Evolutionary conservation across 2,329 filamentous ascomycete genomes (phyloP), one percentile per base, ranked within the genome.

Genomic region (Colletotrichum tanaceti): DNA sequence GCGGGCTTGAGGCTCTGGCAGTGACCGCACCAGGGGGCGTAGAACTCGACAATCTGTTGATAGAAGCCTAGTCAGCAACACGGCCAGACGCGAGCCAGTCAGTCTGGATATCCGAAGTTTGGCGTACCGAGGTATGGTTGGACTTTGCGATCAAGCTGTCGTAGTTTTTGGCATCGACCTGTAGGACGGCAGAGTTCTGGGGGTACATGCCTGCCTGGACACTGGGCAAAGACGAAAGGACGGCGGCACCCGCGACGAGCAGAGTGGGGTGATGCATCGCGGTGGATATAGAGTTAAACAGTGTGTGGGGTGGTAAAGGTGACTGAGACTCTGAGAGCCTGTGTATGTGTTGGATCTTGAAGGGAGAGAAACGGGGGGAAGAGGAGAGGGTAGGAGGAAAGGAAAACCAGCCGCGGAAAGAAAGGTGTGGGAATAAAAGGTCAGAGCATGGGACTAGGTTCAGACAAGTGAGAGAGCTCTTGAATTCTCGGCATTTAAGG

Each of bases 11-110:
- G 91, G 81, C 92, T 98, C 82, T 97, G 88, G 84, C 96, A 99
- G 82, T 98, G 96, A 49, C 95, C 96, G 76, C 96, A 98, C 95
- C 95, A 98, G 28, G 95, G 95, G 10, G 95, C 95, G 77, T 97
- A 98, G 86, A 98, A 98, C 81, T 94, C 93, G 77, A 89, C 82
- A 53, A 89, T 86, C 86, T 90, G 41, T 47, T 49, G 22, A 9
- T 18, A 44, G 57, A 65, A 65, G 57, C 60, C 18, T 20, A n/a
- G 47, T 65, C 41, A 68, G 47, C 4, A 13, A 58, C 28, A 58
- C 6, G 28, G 28, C 4, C 2, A 16, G 39, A 28, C 49, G 39
- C 18, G 18, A 59, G 53, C 38, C 4, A 22, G 13, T 13, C 28
- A 32, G 28, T 32, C 7, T 32, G 28, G 6, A 46, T 32, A 59